Evolutionary conservation across 2,329 filamentous ascomycete species (phyloP), one percentile per base, ranked within the genome.

Genomic region (Claviceps purpurea): DNA sequence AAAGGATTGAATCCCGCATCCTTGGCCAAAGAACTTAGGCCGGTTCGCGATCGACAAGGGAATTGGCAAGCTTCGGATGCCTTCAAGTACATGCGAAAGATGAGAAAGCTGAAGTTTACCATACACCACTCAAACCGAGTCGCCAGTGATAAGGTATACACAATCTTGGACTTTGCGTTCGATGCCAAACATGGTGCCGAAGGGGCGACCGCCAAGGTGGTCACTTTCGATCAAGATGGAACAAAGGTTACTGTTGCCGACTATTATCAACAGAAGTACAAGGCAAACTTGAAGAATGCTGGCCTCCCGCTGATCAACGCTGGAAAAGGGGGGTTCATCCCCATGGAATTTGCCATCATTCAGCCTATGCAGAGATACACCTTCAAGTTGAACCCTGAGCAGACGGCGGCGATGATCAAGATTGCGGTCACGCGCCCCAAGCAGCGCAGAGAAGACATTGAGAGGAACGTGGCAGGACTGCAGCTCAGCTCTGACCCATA

Each of bases 341-440:
- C 82, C 0, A 76, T 85, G 68, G 83, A 86, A 58, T 63, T 81
- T 3, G 79, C 78, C 51, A 66, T 68, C 8, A 57, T 82, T 6
- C 60, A 71, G 39, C 65, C 70, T 0, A 74, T 79, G 62, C 82
- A 85, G 62, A 71, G 78, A 0, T 87, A 84, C 57, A 70, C 72
- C 0, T 84, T 72, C 68, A 86, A 85, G 65, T 64, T 86, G 1
- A 76, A 76, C 50, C 72, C 76, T 0, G 64, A 69, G 0, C 75
- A 95, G 69, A 96, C 91, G 0, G 72, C 84, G 0, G 70, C 77
- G 5, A 98, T 98, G 93, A 96, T 98, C 71, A 91, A 86, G 66
- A 89, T 91, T 60, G 90, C 91, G 0, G 91, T 95, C 4, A 88
- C 85, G 5, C 77, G 84, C 1, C 93, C 93, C 0, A 64, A 65